Base-by-base conservation (phyloP, 768 basidiomycete species). In the Amanita phalloides region DNA sequence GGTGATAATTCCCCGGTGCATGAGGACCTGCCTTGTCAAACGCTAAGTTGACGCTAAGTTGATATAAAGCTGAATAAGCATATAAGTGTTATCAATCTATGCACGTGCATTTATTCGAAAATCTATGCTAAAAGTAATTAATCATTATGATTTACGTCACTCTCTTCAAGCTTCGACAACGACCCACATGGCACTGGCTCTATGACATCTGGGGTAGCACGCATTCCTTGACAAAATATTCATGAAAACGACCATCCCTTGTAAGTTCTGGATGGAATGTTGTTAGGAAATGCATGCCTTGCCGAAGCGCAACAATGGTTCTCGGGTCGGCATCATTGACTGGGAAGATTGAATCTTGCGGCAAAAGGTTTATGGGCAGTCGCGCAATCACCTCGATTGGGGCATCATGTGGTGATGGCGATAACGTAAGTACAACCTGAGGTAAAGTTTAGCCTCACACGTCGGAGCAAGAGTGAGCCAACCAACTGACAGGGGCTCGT, bases 181-280 rank as follows among this genome's bases (percentile, higher is more conserved):
- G 17, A 17, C 17, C 17, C 30, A 26, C 25, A 45, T 52, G 51
- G n/a, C n/a, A n/a, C n/a, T n/a, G n/a, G 42, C 30, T 45, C 35
- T 39, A 37, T 11, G 17, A 17, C 26, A 51, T 20, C 17, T 10
- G 30, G 33, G 66, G 55, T 3, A 81, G 54, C 7, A 93, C 86
- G 59, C 87, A 91, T 59, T 82, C 76, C 50, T 72, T 73, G 38
- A 95, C 73, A 61, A 95, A 97, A 64, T 88, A 95, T 54, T 95
- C 87, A 64, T 96, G 94, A 61, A 97, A 90, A 36, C 94, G 80
- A 53, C 78, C 68, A 61, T 98, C 95, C 52, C 75, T 73, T 21
- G 90, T 93, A 42, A 98, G 71, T 65, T 98, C 95, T 0, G 94
- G 95, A 62, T 98, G 95, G 70, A 96, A 97, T 0, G 85, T 90